These are phyloP conservation scores for Thielaviopsis cerberus DNA, from an alignment of 2,329 filamentous ascomycete species.

Conservation along the genomic window DNA sequence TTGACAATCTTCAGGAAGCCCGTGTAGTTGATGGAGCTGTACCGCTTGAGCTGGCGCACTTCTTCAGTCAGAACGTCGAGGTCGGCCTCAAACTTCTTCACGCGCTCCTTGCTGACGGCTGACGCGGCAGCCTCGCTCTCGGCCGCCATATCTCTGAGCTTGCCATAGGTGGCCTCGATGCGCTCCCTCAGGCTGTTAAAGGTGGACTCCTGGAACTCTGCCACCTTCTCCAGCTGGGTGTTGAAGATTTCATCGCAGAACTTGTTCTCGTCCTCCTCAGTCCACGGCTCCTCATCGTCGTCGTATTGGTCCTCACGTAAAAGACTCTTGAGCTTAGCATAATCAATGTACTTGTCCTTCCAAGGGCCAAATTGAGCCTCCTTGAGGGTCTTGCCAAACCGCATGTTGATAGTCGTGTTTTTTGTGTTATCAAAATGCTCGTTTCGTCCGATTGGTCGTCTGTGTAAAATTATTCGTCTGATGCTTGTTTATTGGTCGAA, in stretches of 20 bases:
- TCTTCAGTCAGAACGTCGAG: conserved; percentile 78
- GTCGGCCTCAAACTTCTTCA: conserved; percentile 58
- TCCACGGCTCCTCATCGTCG: conserved; percentile 57
- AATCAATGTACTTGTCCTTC: conserved; percentile 91
- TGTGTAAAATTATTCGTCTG: not conserved
- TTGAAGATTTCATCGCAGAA: conserved; percentile 95
- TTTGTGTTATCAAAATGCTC: not conserved
- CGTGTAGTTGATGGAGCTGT: conserved; percentile 90
- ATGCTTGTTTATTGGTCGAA: not conserved
- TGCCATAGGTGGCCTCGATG: conserved; percentile 40
- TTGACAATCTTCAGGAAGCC: conserved; percentile 96
- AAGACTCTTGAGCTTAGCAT: conserved; percentile 76
- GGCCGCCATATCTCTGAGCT: conserved; percentile 64
- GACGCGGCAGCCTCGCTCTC: conserved; percentile 35
- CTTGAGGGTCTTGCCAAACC: conserved; percentile 78
- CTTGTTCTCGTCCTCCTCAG: conserved; percentile 75
- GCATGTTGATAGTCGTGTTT: conserved; percentile 38
- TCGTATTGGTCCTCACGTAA: conserved; percentile 54
- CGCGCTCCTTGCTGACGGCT: conserved; percentile 29
- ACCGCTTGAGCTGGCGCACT: conserved; percentile 83
- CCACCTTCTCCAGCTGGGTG: conserved; percentile 85
- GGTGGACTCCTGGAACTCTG: conserved; percentile 69
- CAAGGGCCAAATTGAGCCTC: conserved; percentile 68
- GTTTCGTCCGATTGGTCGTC: not conserved
- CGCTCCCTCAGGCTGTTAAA: conserved; percentile 38